Base-by-base conservation (phyloP, 2,329 filamentous ascomycete genomes). In the Tolypocladium amazonense region DNA sequence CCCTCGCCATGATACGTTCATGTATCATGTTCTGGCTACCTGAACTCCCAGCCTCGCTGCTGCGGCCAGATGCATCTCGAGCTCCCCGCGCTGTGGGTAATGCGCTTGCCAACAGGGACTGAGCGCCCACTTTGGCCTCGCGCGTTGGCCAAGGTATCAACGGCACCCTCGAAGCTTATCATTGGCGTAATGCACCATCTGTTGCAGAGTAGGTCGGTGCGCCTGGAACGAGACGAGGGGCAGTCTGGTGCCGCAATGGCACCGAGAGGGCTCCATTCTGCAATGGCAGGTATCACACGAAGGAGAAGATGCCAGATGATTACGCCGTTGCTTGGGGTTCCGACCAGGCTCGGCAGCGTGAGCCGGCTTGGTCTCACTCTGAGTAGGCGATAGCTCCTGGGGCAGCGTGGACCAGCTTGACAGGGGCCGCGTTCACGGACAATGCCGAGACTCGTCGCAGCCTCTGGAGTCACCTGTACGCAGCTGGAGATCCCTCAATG, bases 181-280 rank as follows among this genome's bases (percentile, higher is more conserved):
- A n/a, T n/a, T n/a, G n/a, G n/a, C n/a, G n/a, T n/a, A n/a, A n/a
- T n/a, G n/a, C n/a, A n/a, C n/a, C n/a, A n/a, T n/a, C 30, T 65
- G 60, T 23, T 55, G 57, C 12, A 30, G 56, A n/a, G 61, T 63
- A n/a, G 45, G 35, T 15, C 63, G 63, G 4, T 52, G n/a, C 25
- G 45, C 53, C 15, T 41, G 52, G 39, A 41, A 58, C 50, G 58
- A 55, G n/a, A 39, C 12, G 14, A 39, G 38, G 18, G 38, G 15
- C 38, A 18, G 38, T 39, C 35, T 54, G 39, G 14, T 62, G 59
- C 30, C 18, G 39, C 20, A 35, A 23, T 4, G 41, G 37, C 33
- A 38, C 33, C 3, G 23, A 53, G n/a, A 53, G 30, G 11, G 6
- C 12, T 4, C 45, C 61, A 1, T 56, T 52, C 41, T 61, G 59